Evolutionary conservation across 768 basidiomycete genomes (phyloP), one percentile per base, ranked within the genome.

Genomic region (Strobilomyces confusus): DNA sequence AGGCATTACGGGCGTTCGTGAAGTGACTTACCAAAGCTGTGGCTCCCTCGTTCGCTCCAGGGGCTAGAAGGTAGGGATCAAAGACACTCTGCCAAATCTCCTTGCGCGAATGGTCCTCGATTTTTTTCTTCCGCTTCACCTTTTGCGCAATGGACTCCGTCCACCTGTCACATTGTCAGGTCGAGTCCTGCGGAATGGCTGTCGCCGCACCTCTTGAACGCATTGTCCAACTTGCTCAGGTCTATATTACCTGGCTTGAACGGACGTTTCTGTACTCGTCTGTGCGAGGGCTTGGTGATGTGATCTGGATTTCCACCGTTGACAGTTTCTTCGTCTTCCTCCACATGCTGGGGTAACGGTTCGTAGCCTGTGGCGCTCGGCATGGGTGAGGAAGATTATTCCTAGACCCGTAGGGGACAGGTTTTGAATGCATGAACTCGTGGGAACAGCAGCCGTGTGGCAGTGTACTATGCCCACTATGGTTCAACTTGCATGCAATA

Each of bases 101-200:
- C 73, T 77, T 85, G 64, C 78, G 80, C 38, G 81, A 78, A 63
- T 83, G 77, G 52, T 81, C 81, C 37, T 81, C 77, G 15, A 76
- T 75, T 59, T 85, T 89, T 76, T 84, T 87, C 72, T 87, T 89
- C 52, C 86, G 80, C 60, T 86, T 88, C 48, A 93, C 82, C 69
- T 87, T 89, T 72, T 90, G 85, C 1, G 90, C 86, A 60, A 93
- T 92, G 49, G 86, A 87, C 61, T 88, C 83, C 13, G 90, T 92
- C 90, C 90, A 93, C 65, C 88, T 89, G 23, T 20, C 40, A 12
- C 40, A 23, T 1, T 11, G 43, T 49, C 46, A 56, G 30, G 37
- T 33, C 26, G 48, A 33, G 38, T n/a, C 44, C 30, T 48, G 9
- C 22, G 38, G 38, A 30, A 23, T 29, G 54, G 20, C 15, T 22